Evolutionary conservation across 1,284 basidiomycete species (phyloP).

Genomic region (Agroathelia rolfsii): DNA sequence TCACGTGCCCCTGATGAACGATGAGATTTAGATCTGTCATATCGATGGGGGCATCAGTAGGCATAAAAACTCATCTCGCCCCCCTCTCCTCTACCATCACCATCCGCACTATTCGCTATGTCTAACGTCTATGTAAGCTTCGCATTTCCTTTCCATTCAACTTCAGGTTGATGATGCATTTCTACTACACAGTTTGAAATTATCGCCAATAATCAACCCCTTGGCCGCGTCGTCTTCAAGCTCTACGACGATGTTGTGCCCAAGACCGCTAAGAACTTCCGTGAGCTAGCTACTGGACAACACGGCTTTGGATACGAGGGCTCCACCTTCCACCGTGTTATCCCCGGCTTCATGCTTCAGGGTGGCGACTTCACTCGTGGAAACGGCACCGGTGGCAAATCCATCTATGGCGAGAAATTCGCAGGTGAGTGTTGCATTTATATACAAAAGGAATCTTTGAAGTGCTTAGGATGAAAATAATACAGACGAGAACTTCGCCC

Average conservation of each 20-base stretch:
- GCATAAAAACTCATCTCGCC: conserved; percentile 2
- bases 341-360: conserved; percentile 99
- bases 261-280: conserved; percentile 96
- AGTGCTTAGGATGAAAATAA: neutral
- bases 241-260: conserved; percentile 68
- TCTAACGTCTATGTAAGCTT: conserved; percentile 32
- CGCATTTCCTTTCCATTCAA: conserved; percentile 1
- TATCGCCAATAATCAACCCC: conserved; percentile 54
- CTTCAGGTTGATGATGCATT: neutral
- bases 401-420: conserved; percentile 91
- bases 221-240: conserved; percentile 70
- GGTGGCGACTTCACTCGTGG: conserved; percentile 94
- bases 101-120: conserved; percentile 23
- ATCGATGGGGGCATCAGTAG: conserved; percentile 10
- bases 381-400: conserved; percentile 95
- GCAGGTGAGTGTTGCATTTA: conserved; percentile 81
- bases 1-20: conserved; percentile 11
- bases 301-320: conserved; percentile 79
- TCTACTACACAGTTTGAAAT: conserved; percentile 60
- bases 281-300: conserved; percentile 81
- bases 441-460: neutral
- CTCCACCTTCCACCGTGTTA: conserved; percentile 95
- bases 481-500: conserved; percentile 16
- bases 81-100: conserved; percentile 10
- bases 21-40: conserved; percentile 14